Evolutionary conservation across 805 yeast genomes (phyloP), one percentile per base, ranked within the genome.

Genomic region (Isabelozyma pseudorhagii): DNA sequence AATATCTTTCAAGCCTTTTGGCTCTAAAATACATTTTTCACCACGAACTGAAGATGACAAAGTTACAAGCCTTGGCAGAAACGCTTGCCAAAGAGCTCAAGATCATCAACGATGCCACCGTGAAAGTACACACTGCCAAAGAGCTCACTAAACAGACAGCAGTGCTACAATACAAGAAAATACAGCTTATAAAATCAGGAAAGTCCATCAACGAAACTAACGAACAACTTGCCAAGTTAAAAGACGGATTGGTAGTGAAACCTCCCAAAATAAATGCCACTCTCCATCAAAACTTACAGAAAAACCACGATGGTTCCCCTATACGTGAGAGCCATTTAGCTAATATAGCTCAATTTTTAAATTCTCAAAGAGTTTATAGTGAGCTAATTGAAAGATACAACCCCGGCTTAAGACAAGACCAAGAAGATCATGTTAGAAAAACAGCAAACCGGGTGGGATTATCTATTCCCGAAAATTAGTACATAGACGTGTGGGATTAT

Each of bases 391-490:
- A 87, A 56, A 78, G 96, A 56, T 94, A 93, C 67, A 89, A 92
- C 60, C 93, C 96, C 3, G 94, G 96, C 2, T 74, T 86, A 52
- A 40, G 28, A 15, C 81, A 81, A 25, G 79, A 83, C 25, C 96
- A 88, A 60, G 80, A 79, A 46, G 97, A 93, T 52, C 83, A 85
- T 49, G 84, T 93, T 27, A 76, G 83, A 58, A 81, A 79, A 62
- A 87, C 96, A 1, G 99, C 98, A 6, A 78, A 84, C 49, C 79
- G 84, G 54, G 99, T 93, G n/a, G 99, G 99, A 0, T 77, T 93
- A 45, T 44, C 57, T n/a, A 68, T 74, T 14, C 79, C 79, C 8
- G 68, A 68, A 47, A 50, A 57, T 27, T 53, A 41, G 39, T 46
- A 42, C 45, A 46, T 42, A 46, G 17, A 42, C 17, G 17, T 15